Percentiles rank a stretch among this genome's conserved stretches.
These are phyloP conservation scores for Zygosaccharomyces rouxii DNA, from an alignment of 805 yeast species.

Conservation along the genomic window DNA sequence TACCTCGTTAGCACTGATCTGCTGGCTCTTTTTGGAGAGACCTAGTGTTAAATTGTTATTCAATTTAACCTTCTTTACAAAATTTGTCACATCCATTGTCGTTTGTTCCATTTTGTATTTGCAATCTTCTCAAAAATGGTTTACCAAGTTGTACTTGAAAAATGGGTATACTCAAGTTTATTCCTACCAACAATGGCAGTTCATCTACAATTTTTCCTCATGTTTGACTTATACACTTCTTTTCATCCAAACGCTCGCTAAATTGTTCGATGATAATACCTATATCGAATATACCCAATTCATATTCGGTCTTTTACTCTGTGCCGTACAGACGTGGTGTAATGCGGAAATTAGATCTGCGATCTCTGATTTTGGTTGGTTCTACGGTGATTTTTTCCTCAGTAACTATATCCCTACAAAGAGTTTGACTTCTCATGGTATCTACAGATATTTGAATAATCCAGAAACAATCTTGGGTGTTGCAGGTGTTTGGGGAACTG, in stretches of 20 bases:
- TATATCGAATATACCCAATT: slow-evolving; percentile 35
- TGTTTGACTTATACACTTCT: slow-evolving; percentile 57
- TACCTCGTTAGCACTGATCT: slow-evolving; percentile 41
- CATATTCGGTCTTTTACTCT: slow-evolving; percentile 55
- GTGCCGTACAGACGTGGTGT: slow-evolving; percentile 63
- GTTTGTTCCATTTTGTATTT: slow-evolving; percentile 49
- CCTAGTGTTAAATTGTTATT: slow-evolving; percentile 33
- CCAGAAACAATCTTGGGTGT: slow-evolving; percentile 78
- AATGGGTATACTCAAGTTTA: slow-evolving; percentile 60
- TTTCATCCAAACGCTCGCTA: slow-evolving; percentile 36
- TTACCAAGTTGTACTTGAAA: slow-evolving; percentile 61
- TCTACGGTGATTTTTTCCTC: slow-evolving; percentile 78
- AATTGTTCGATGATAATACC: slow-evolving; percentile 22
- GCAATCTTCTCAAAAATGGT: slow-evolving; percentile 58
- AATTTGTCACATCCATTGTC: slow-evolving; percentile 47
- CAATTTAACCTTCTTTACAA: slow-evolving; percentile 42
- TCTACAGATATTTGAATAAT: slow-evolving; percentile 73
- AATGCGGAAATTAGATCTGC: slow-evolving; percentile 62
- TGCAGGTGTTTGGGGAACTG: slow-evolving; percentile 73
- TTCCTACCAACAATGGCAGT: slow-evolving; percentile 71
- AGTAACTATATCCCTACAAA: slow-evolving; percentile 47
- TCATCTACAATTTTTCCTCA: slow-evolving; percentile 49
- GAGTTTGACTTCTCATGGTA: slow-evolving; percentile 68
- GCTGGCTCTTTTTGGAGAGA: slow-evolving; percentile 31
- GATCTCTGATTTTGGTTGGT: slow-evolving; percentile 86